Base-by-base conservation (phyloP, 2,329 filamentous ascomycete species). In the Metarhizium rileyi region DNA sequence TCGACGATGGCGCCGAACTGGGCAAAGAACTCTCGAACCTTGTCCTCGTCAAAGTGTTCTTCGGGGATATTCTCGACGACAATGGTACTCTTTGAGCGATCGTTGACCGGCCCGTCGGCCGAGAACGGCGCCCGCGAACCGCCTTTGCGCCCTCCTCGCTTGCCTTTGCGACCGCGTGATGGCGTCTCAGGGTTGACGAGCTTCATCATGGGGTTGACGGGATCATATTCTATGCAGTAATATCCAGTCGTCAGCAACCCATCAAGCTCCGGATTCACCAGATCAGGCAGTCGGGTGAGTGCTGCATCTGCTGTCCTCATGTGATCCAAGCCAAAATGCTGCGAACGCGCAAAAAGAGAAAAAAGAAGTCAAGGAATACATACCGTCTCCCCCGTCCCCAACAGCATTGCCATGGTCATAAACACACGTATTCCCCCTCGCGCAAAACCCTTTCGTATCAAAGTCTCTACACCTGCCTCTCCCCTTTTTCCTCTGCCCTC, bases 61-160 rank as follows among this genome's bases (percentile, higher is more conserved):
- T 84, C 77, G 0, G 87, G 87, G 5, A 93, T 91, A 50, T 83
- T 82, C 61, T 90, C 86, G 3, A 93, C 76, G 2, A 90, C 86
- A 20, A 93, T 77, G 0, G 81, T 80, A 7, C 78, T 84, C 56
- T 82, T 84, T 0, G 73, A 75, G 49, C 68, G 74, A 61, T 90
- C 84, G 46, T 72, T 64, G 25, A 81, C 76, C 0, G 83, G 80
- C 0, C 83, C 82, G 22, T 80, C 75, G 0, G 76, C 73, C 0
- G 86, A 86, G 58, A 87, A 83, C 0, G 80, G 68, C 3, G 83
- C 75, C 28, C 77, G 72, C 4, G 65, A 69, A 35, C 56, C 57
- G 45, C 59, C 61, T 50, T 56, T 70, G 49, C 60, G 66, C 41
- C 61, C 67, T 55, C 64, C 69, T 60, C 61, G 60, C 28, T 56